Base-by-base conservation (phyloP, 2,329 filamentous ascomycete genomes). In the Aspergillus quadricinctus region DNA sequence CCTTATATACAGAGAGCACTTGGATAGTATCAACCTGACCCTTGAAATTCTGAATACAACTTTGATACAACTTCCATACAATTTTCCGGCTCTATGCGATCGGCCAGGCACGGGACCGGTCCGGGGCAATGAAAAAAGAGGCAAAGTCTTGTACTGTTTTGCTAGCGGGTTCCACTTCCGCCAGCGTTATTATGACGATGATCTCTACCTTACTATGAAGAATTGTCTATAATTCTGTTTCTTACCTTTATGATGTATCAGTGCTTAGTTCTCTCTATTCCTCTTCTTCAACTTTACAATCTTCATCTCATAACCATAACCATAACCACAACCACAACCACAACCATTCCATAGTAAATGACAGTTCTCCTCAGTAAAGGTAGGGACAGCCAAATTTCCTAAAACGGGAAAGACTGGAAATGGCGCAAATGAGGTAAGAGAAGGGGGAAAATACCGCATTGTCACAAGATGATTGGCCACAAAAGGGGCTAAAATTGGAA, bases 61-160 rank as follows among this genome's bases (percentile, higher is more conserved):
- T 29, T 49, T 50, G 29, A 50, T 53, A 35, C 23, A 3, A 23
- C 3, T 23, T 23, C 23, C 2, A 23, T 23, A 57, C 46, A 37
- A 46, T 3, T 46, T 27, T 8, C 64, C 63, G 61, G 62, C 56
- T 55, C 60, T 65, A 65, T 66, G 62, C 64, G 63, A 64, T 64
- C 62, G 61, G 64, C 61, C 62, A 66, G 63, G 60, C 52, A 64
- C 62, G 61, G 59, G 51, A 56, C 60, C 57, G 62, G 62, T 57
- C 62, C 62, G 63, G 63, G 55, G n/a, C 14, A 35, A 19, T 21
- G 29, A 37, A 40, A 54, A 50, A 46, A 46, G 56, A 48, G 59
- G 57, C 50, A 52, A 50, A 55, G 53, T 45, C 25, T 37, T 52
- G 10, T 17, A 25, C 11, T 17, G 17, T 37, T 37, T 37, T 37